A percentile compares a stretch with the other conserved stretches of the same genome.
Conservation (phyloP, 2,329 filamentous ascomycete species). For the Colletotrichum kahawae region DNA sequence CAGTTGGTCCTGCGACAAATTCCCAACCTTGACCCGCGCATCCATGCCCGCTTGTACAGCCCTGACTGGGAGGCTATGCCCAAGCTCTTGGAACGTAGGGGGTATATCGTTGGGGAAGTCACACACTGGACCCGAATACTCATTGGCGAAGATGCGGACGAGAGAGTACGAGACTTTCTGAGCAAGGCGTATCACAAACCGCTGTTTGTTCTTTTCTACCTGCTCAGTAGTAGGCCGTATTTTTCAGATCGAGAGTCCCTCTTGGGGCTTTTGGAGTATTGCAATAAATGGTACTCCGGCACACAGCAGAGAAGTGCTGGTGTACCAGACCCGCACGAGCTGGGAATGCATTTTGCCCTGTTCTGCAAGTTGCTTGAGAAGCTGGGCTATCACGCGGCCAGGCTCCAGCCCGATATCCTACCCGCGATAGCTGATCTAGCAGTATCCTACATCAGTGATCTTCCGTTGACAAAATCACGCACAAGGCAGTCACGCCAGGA, state of each 20-base stretch:
- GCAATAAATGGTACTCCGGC: background rate
- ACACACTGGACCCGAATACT: conserved; percentile 12
- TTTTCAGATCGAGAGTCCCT: background rate
- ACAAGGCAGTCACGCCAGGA: background rate
- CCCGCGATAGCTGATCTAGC: conserved; percentile 33
- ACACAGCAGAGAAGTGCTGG: background rate
- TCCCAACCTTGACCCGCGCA: background rate
- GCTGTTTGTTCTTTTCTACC: conserved; percentile 10
- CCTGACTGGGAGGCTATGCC: background rate
- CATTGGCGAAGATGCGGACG: background rate
- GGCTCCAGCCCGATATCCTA: conserved; percentile 32
- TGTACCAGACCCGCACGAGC: background rate
- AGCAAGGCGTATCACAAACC: conserved; percentile 2
- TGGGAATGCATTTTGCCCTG: background rate
- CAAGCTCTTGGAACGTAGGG: background rate
- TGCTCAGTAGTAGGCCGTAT: background rate
- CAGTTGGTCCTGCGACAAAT: conserved; percentile 2
- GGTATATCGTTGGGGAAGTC: background rate
- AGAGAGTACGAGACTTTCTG: conserved; percentile 5
- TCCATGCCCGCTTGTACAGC: background rate
- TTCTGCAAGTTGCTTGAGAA: background rate
- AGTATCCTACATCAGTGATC: conserved; percentile 31
- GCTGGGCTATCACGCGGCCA: conserved; percentile 13
- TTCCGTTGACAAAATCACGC: conserved; percentile 20
- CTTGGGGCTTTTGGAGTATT: conserved; percentile 7